phyloP scores from a whole-genome alignment of 371 early-diverging fungal genomes.

The Rhizopus sp. region DNA sequence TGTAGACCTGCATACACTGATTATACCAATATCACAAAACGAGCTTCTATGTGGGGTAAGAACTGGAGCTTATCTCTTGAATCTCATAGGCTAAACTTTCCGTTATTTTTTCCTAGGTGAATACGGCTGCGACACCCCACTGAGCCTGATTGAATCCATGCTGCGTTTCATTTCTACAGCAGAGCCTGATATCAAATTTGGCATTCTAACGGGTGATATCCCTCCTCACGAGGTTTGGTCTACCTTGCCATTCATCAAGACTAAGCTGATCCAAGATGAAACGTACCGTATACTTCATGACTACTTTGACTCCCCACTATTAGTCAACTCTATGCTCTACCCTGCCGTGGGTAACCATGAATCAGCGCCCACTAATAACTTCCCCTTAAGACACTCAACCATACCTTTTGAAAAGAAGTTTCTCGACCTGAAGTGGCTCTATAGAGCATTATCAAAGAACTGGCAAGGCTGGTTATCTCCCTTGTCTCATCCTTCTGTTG shows the following conservation, averaged over 20 bases:
- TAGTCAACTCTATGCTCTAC: slow-evolving; percentile 45
- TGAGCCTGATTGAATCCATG: slow-evolving; percentile 48
- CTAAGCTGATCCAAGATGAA: slow-evolving; percentile 39
- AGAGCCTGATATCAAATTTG: slow-evolving; percentile 45
- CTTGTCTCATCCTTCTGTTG: slow-evolving; percentile 26
- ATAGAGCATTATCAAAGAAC: slow-evolving; percentile 42
- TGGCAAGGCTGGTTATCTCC: slow-evolving; percentile 57
- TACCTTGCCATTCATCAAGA: slow-evolving; percentile 42
- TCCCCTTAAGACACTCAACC: slow-evolving; percentile 40
- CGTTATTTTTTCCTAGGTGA: slow-evolving; percentile 33
- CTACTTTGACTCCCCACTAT: slow-evolving; percentile 40
- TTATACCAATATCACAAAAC: slow-evolving; percentile 26
- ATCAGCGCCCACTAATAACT: slow-evolving; percentile 49
- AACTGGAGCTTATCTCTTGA: background rate
- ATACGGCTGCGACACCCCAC: slow-evolving; percentile 56
- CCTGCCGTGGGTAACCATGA: slow-evolving; percentile 65
- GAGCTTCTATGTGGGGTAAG: slow-evolving; percentile 45
- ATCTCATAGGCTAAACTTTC: slow-evolving; percentile 5
- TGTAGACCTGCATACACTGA: slow-evolving; percentile 52
- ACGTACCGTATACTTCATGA: slow-evolving; percentile 40
- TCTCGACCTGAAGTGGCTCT: slow-evolving; percentile 49
- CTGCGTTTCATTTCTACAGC: slow-evolving; percentile 43
- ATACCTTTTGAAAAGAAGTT: slow-evolving; percentile 34
- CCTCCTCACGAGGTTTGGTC: slow-evolving; percentile 69
- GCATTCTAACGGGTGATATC: slow-evolving; percentile 63